Percentiles rank a stretch among this genome's conserved stretches.
Conservation (phyloP, 805 yeast genomes). For the Yamadazyma sp. region DNA sequence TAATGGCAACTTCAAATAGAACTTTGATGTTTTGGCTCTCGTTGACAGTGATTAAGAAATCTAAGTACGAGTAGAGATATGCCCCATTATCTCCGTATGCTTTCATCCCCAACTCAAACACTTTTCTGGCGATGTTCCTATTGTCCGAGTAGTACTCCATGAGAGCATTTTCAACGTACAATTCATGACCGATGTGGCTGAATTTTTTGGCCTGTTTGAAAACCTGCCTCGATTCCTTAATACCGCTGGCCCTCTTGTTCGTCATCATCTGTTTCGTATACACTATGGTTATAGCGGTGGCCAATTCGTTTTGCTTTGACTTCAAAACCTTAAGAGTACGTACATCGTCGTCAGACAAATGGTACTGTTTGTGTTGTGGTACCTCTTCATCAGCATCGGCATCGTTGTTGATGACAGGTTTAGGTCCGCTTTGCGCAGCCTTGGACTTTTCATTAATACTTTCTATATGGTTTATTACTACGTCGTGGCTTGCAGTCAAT, state of each 20-base stretch:
- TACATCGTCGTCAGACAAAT: slow-evolving; percentile 22
- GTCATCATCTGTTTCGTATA: slow-evolving; percentile 72
- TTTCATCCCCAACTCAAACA: slow-evolving; percentile 78
- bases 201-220: slow-evolving; percentile 64
- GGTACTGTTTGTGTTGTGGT: slow-evolving; percentile 8
- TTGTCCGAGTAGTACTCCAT: slow-evolving; percentile 74
- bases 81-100: slow-evolving; percentile 52
- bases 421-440: too few species aligned
- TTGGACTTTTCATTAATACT: slow-evolving; percentile 17
- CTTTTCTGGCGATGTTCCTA: slow-evolving; percentile 65
- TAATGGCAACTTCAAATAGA: slow-evolving; percentile 73
- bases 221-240: slow-evolving; percentile 68
- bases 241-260: slow-evolving; percentile 64
- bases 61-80: slow-evolving; percentile 67
- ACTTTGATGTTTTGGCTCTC: slow-evolving; percentile 77
- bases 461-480: slow-evolving; percentile 23
- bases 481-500: slow-evolving; percentile 40
- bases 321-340: slow-evolving; percentile 20
- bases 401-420: slow-evolving; percentile 4
- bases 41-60: slow-evolving; percentile 65
- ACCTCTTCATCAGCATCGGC: slow-evolving; percentile 22
- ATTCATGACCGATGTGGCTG: slow-evolving; percentile 63
- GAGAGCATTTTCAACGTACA: slow-evolving; percentile 78
- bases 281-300: slow-evolving; percentile 55
- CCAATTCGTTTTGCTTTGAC: slow-evolving; percentile 23